Conservation (phyloP, 2,329 filamentous ascomycete species). For the Fusarium circinatum region DNA sequence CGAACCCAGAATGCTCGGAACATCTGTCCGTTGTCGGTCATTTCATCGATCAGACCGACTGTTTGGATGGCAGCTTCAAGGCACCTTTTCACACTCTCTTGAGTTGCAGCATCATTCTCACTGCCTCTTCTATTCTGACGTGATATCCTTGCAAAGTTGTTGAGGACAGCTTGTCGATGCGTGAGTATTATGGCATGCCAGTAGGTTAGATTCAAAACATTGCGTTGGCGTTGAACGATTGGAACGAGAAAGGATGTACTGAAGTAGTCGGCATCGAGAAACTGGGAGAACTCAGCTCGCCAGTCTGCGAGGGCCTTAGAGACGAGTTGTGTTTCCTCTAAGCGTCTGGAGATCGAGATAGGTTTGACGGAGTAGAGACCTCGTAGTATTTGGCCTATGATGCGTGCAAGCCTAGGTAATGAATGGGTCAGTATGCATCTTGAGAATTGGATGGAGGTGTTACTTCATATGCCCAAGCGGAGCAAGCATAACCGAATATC, state of each 20-base stretch:
- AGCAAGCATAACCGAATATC: slow-evolving; percentile 47
- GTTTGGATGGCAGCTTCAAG: slow-evolving; percentile 37
- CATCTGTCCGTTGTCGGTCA: slow-evolving; percentile 38
- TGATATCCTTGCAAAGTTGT: slow-evolving; percentile 45
- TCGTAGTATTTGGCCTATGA: slow-evolving; percentile 50
- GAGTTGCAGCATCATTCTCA: slow-evolving; percentile 11
- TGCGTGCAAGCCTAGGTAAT: slow-evolving; percentile 46
- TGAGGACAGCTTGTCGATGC: slow-evolving; percentile 51
- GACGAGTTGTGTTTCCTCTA: slow-evolving; percentile 43
- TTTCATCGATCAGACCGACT: slow-evolving; percentile 35
- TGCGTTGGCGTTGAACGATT: slow-evolving; percentile 54
- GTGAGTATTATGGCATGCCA: slow-evolving; percentile 56
- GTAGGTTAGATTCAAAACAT: slow-evolving; percentile 55
- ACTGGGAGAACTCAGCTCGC: slow-evolving; percentile 49
- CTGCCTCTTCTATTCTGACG: neutral
- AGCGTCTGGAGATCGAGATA: slow-evolving; percentile 41
- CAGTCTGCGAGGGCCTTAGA: slow-evolving; percentile 49
- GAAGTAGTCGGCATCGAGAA: slow-evolving; percentile 52
- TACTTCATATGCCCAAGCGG: slow-evolving; percentile 51
- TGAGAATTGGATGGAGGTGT: neutral
- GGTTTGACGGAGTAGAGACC: slow-evolving; percentile 51
- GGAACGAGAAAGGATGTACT: slow-evolving; percentile 49
- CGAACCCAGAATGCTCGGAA: slow-evolving; percentile 40
- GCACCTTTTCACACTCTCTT: slow-evolving; percentile 37
- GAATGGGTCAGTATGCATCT: neutral